Base-by-base conservation (phyloP, 257 asterid species). In the Capsicum baccatum region DNA sequence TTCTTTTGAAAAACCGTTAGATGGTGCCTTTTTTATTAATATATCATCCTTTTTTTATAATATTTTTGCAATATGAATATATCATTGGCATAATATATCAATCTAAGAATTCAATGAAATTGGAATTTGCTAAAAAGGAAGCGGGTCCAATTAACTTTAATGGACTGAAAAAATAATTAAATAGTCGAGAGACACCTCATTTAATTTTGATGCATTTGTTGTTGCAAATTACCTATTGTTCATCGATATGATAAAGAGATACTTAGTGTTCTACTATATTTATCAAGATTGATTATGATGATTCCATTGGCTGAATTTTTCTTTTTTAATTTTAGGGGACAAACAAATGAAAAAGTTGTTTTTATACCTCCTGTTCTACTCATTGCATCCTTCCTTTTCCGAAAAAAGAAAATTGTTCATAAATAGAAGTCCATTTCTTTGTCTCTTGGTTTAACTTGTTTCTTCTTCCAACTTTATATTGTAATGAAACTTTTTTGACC, bases 101-200 rank as follows among this genome's bases (percentile, higher is more conserved):
- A 13, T 68, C 5, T 37, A 68, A 68, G 76, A 68, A 67, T 67
- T 33, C 48, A 35, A 67, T 35, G 74, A 67, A 67, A 67, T 14
- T 67, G 74, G 74, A 14, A 67, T 67, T 67, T 67, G 74, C 74
- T 35, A 35, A 67, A 67, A 67, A 35, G 50, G 50, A 35, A 67
- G 50, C 47, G 12, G 21, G 19, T 35, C 50, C 74, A 35, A 35
- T 67, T 12, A 67, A 67, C 74, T 35, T 67, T 13, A 35, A 10
- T 67, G 74, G 48, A 67, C 12, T 35, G 74, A 67, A 67, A 68
- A 35, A 6, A 67, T 13, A 67, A 35, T 67, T 67, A 66, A 66
- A 11, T 66, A 67, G 19, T 35, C 35, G 19, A 67, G 48, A 67
- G 74, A 35, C 3, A 0, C 35, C 48, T 35, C 48, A 6, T 8